Conservation (phyloP, 305 asterid species). For the Solanum chacoense region DNA sequence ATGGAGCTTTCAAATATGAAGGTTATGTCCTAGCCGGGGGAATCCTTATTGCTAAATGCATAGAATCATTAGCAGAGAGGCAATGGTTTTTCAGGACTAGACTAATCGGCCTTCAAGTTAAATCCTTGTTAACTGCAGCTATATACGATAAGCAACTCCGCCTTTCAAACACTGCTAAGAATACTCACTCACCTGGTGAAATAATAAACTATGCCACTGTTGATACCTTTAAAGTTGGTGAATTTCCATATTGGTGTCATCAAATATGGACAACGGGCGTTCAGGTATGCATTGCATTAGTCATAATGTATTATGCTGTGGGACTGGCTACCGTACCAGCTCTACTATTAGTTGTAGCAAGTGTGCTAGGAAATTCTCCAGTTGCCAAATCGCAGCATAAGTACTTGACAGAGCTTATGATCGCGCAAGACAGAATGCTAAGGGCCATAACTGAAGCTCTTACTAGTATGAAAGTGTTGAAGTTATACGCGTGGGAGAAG, state of each 20-base stretch:
- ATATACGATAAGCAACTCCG: slow-evolving; percentile 19
- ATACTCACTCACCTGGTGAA: slow-evolving; percentile 20
- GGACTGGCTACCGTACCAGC: slow-evolving; percentile 22
- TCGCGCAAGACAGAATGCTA: slow-evolving; percentile 12
- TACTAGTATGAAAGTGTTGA: slow-evolving; percentile 15
- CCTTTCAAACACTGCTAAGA: slow-evolving; percentile 16
- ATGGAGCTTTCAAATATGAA: slow-evolving; percentile 7
- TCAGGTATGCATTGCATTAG: slow-evolving; percentile 17
- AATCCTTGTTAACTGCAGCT: slow-evolving; percentile 21
- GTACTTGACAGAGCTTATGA: slow-evolving; percentile 11
- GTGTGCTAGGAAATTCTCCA: slow-evolving; percentile 12
- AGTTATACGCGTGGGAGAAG: slow-evolving; percentile 18
- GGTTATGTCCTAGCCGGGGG: slow-evolving; percentile 11
- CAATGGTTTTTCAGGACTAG: slow-evolving; percentile 23
- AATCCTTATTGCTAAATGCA: slow-evolving; percentile 16
- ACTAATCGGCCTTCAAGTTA: slow-evolving; percentile 16
- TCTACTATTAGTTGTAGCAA: slow-evolving; percentile 5
- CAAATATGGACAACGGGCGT: slow-evolving; percentile 23
- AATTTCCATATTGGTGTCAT: slow-evolving; percentile 27
- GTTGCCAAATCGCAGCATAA: slow-evolving; percentile 13
- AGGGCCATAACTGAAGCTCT: slow-evolving; percentile 9
- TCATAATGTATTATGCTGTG: slow-evolving; percentile 13
- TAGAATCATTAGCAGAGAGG: slow-evolving; percentile 25
- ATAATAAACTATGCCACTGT: slow-evolving; percentile 25
- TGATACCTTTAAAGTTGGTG: slow-evolving; percentile 23